Evolutionary conservation across 2,329 filamentous ascomycete species (phyloP), one percentile per base, ranked within the genome.

Genomic region (Emergomyces africanus): DNA sequence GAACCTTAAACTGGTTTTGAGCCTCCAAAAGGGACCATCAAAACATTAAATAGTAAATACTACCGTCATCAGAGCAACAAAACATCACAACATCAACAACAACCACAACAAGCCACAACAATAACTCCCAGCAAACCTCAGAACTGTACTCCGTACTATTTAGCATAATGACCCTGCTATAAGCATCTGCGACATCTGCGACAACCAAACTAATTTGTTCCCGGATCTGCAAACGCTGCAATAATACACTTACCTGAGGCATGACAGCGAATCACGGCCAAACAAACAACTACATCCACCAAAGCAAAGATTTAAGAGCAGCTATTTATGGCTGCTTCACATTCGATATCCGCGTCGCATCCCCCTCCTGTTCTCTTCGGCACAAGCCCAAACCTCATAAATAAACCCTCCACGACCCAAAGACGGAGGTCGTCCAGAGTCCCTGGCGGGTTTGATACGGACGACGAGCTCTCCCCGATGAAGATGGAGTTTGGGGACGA

Each of bases 401-500:
- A 35, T 30, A 35, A 33, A 18, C 53, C 53, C 14, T 23, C 37
- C 23, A 37, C 20, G 28, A 20, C 23, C 14, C 53, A 55, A 20
- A 55, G 18, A 55, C 53, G 23, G 23, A 42, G 53, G 53, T n/a
- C 37, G 23, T 44, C 53, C 37, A 55, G 53, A n/a, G 37, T 55
- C 5, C 53, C 53, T 15, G 53, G 53, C 10, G 53, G 53, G 14
- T 55, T 55, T 42, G 53, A 55, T 30, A 55, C 53, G 3, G 53
- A 55, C 53, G 53, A 55, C 14, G 53, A 55, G 37, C 53, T 55
- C 14, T 55, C 53, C 2, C 53, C 53, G 37, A 55, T 55, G 53
- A 55, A 55, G 30, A 42, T 55, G 53, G 53, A 55, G 35, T 55
- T 55, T 55, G 53, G 15, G 4, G 53, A 55, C 15, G 53, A 55